Conservation (phyloP, 345 rosid species). For the Gossypium stocksii region DNA sequence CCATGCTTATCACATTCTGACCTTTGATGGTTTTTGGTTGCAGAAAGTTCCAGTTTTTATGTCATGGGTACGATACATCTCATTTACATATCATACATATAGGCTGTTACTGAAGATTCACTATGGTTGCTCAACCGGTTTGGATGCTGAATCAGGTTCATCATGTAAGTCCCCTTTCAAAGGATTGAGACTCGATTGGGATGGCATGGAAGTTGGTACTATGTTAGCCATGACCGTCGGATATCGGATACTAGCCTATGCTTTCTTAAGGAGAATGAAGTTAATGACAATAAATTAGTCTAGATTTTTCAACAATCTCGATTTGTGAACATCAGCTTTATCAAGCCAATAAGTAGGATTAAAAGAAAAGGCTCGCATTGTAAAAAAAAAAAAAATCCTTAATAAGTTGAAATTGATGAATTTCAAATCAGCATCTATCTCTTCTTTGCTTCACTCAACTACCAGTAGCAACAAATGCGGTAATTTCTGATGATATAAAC, state of each 20-base stretch:
- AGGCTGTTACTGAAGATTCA: conserved; percentile 27
- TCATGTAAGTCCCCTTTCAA: conserved; percentile 12
- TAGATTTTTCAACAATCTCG: not conserved
- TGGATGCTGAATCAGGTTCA: conserved; percentile 4
- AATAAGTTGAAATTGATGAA: not conserved
- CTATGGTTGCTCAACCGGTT: conserved; percentile 12
- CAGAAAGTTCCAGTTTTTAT: conserved; percentile 36
- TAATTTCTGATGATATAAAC: too few relatives aligned
- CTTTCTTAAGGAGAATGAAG: conserved; percentile 26
- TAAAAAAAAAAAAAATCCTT: too few relatives aligned
- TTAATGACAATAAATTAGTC: conserved; percentile 14
- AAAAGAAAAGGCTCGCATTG: not conserved
- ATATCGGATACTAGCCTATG: conserved; percentile 29
- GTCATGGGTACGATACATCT: conserved; percentile 30
- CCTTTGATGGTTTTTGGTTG: not conserved
- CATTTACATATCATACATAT: conserved; percentile 31
- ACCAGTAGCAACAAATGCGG: too few relatives aligned
- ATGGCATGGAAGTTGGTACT: conserved; percentile 22
- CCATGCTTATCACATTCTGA: not conserved
- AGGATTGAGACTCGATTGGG: conserved; percentile 16
- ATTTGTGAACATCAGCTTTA: not conserved
- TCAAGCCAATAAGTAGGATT: not conserved
- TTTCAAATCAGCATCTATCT: not conserved
- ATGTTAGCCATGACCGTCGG: conserved; percentile 28
- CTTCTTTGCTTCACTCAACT: not conserved